A percentile compares a stretch with the other conserved stretches of the same genome.
Conservation (phyloP, 345 rosid species). For the Hevea brasiliensis region DNA sequence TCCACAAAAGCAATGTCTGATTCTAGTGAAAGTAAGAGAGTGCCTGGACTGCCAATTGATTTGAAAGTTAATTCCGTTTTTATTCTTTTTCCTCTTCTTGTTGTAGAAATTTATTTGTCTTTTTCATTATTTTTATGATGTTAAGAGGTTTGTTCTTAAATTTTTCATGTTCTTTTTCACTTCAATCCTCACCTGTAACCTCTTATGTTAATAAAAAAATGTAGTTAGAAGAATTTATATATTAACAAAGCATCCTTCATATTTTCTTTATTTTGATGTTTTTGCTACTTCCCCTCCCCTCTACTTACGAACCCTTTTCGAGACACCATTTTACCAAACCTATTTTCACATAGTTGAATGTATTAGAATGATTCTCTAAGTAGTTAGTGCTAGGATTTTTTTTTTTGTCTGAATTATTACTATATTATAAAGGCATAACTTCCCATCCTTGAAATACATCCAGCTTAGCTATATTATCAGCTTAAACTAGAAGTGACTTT, state of each 20-base stretch:
- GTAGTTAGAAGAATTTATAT: too few relatives aligned
- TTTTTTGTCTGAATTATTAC: too few relatives aligned
- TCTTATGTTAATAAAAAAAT: too few relatives aligned
- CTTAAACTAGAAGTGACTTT: constrained; percentile 3
- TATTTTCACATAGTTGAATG: neutral
- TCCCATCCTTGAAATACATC: too few relatives aligned
- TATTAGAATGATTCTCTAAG: neutral
- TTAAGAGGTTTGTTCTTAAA: neutral
- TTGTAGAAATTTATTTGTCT: neutral
- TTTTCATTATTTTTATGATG: neutral
- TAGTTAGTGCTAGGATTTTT: too few relatives aligned
- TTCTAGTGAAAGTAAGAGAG: constrained; percentile 49
- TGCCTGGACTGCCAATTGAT: constrained; percentile 75
- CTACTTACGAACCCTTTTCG: too few relatives aligned
- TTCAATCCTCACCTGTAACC: too few relatives aligned
- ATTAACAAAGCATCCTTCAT: too few relatives aligned
- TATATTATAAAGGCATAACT: too few relatives aligned
- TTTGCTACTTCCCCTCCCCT: too few relatives aligned
- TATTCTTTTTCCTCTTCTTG: neutral
- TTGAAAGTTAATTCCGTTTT: constrained; percentile 51
- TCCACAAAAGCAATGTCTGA: constrained; percentile 63
- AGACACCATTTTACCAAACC: neutral
- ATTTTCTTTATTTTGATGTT: too few relatives aligned
- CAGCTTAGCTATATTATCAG: neutral
- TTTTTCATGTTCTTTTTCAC: too few relatives aligned